These are phyloP conservation scores for Populus pruinosa DNA, from an alignment of 345 rosid species.

Conservation along the genomic window DNA sequence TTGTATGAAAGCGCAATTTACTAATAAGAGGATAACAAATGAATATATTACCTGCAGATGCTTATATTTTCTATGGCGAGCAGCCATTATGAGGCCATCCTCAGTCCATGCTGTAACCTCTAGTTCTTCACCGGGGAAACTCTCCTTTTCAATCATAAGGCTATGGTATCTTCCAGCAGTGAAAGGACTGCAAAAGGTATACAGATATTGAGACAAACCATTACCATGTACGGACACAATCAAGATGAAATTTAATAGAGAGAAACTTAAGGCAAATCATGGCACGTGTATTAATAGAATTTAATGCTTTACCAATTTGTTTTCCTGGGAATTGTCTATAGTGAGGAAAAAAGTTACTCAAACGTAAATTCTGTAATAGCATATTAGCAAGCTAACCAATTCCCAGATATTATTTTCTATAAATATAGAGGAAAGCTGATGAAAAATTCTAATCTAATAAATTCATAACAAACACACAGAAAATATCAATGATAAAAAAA, in stretches of 20 bases:
- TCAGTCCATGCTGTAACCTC: constrained; percentile 96
- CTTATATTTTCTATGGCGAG: constrained; percentile 76
- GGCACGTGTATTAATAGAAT: background rate
- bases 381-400: background rate
- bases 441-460: background rate
- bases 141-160: constrained; percentile 75
- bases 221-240: background rate
- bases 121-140: constrained; percentile 65
- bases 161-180: constrained; percentile 90
- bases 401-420: background rate
- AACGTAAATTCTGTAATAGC: background rate
- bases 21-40: background rate
- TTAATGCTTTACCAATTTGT: background rate
- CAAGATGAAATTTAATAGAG: background rate
- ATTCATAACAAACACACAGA: background rate
- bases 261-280: background rate
- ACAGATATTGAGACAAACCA: background rate
- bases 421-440: background rate
- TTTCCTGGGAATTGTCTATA: background rate
- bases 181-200: constrained; percentile 58
- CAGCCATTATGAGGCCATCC: constrained; percentile 92
- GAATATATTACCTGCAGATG: constrained; percentile 59
- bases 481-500: background rate
- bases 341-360: background rate
- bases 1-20: background rate